phyloP scores from a whole-genome alignment of 129 eudicot genomes.

The Daucus carota region DH1_v3.0 NC_030385.2:2930001-2930500 shows the following conservation, averaged over 20 bases:
- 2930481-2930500: too few species aligned
- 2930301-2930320: conserved; percentile 68
- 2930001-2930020: conserved; percentile 83
- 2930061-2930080: conserved; percentile 92
- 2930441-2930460: neutral
- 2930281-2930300: conserved; percentile 76
- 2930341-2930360: conserved; percentile 91
- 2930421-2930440: neutral
- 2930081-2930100: conserved; percentile 95
- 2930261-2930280: conserved; percentile 40
- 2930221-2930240: neutral
- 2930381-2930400: conserved; percentile 53
- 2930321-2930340: conserved; percentile 11
- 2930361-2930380: conserved; percentile 93
- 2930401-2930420: conserved; percentile 41
- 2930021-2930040: conserved; percentile 98
- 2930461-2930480: neutral
- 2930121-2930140: conserved; percentile 85
- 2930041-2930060: conserved; percentile 89
- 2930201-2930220: neutral
- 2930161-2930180: neutral
- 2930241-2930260: neutral
- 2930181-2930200: neutral
- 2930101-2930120: conserved; percentile 97
- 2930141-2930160: conserved; percentile 73